Evolutionary conservation across 2,329 filamentous ascomycete genomes (phyloP), one percentile per base, ranked within the genome.

Genomic region (Scolecobasidium constrictum): DNA sequence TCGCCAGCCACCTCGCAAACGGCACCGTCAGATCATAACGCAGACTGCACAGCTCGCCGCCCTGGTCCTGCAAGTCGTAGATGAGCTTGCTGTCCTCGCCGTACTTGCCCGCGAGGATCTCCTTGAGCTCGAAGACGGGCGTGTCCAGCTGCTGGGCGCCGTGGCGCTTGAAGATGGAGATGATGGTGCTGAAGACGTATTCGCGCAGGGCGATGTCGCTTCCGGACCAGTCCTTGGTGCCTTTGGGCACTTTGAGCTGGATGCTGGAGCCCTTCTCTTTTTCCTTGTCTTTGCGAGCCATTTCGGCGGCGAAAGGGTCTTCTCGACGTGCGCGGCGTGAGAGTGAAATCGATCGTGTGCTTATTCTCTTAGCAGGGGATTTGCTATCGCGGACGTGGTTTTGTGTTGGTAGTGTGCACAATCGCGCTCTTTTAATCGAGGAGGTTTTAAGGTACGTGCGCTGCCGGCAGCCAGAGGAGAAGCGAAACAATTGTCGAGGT

Each of bases 31-130:
- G 66, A 57, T 93, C 86, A 65, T 92, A 94, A 54, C 86, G 78
- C 48, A 94, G 71, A 17, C 85, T 87, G 63, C 81, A 85, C 46
- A 86, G 69, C 67, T 94, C 86, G 49, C 86, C 86, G 54, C 86
- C 86, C 61, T 93, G 86, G 58, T 93, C 86, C 56, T 83, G 79
- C 49, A 92, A 73, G 59, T 93, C 84, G 65, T 93, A 93, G 64
- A 93, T 93, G 60, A 94, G 80, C 63, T 90, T 90, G 56, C 81
- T 85, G 63, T 94, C 86, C 67, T 94, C 86, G 59, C 86, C 86
- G 68, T 93, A 93, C 68, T 94, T 44, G 17, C 86, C 86, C 16
- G 86, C 74, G 31, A 94, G 73, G 49, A 93, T 90, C 53, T 93
- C 86, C 59, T 81, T 82, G 48, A 92, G 71, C 63, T 94, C 86